phyloP scores from a whole-genome alignment of 169 alveolate species.

The Plasmodium inui region DNA sequence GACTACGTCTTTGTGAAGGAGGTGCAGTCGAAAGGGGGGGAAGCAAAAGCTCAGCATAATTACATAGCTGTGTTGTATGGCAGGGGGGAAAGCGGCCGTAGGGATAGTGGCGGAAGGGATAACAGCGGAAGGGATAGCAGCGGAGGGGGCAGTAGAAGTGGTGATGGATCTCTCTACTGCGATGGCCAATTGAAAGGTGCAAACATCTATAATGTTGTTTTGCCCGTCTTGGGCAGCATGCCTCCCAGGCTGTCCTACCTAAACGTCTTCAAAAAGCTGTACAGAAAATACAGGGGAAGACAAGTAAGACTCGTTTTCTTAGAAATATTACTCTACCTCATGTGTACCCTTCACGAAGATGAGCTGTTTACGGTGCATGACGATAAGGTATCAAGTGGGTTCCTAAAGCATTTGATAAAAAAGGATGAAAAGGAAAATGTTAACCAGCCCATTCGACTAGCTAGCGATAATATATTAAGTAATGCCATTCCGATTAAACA shows the following conservation, averaged over 20 bases:
- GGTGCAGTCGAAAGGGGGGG: constrained; percentile 8
- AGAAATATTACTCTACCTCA: constrained; percentile 75
- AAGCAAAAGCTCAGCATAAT: constrained; percentile 53
- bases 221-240: constrained; percentile 68
- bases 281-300: constrained; percentile 29
- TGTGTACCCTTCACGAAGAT: constrained; percentile 49
- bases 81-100: neutral
- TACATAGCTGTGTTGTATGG: constrained; percentile 40
- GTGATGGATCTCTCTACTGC: neutral
- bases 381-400: constrained; percentile 4
- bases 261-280: constrained; percentile 27
- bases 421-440: neutral
- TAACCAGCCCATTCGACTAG: constrained; percentile 24
- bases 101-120: neutral
- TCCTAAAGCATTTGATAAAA: constrained; percentile 2
- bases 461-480: constrained; percentile 36
- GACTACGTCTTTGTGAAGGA: constrained; percentile 62
- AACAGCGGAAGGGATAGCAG: neutral
- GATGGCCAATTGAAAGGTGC: neutral
- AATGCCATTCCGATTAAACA: constrained; percentile 27
- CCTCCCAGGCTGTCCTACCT: constrained; percentile 53
- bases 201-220: constrained; percentile 65
- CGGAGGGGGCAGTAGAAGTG: neutral
- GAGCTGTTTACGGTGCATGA: constrained; percentile 12
- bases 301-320: constrained; percentile 36